These are phyloP conservation scores for Coemansia sp. DNA, from an alignment of 192 early-diverging fungal species.

Conservation along the genomic window DNA sequence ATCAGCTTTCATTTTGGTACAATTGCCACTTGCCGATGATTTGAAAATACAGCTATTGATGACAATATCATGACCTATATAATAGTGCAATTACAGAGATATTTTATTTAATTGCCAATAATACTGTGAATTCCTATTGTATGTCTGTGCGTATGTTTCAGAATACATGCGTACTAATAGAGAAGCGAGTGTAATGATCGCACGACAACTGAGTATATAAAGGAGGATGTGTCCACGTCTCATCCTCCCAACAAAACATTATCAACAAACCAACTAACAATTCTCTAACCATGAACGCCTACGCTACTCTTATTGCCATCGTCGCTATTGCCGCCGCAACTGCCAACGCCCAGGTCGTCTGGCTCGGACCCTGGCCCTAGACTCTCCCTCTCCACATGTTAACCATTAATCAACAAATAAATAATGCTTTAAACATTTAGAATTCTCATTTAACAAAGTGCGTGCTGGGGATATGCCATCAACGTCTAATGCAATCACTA, in stretches of 20 bases:
- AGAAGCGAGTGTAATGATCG: not conserved
- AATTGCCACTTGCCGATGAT: not conserved
- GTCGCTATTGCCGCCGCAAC: not conserved
- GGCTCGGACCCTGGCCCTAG: slow-evolving; percentile 4
- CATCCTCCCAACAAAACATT: not conserved
- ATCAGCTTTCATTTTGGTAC: not conserved
- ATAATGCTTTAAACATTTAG: not conserved
- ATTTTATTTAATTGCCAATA: not conserved
- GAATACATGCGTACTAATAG: not conserved
- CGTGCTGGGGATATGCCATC: too few relatives aligned
- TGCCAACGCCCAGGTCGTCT: slow-evolving; percentile 4
- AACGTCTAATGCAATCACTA: not conserved
- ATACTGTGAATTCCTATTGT: not conserved
- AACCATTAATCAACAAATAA: not conserved
- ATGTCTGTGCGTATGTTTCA: not conserved
- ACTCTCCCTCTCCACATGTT: not conserved
- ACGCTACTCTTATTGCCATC: not conserved
- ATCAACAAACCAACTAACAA: not conserved
- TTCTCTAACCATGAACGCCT: slow-evolving; percentile 2
- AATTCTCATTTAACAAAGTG: not conserved
- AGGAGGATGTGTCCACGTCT: not conserved
- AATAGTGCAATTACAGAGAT: not conserved
- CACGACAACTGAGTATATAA: not conserved
- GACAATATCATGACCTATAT: not conserved
- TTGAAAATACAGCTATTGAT: not conserved